Evolutionary conservation across 495 filamentous ascomycete species (phyloP).

Genomic region (Tetracladium marchalianum): DNA sequence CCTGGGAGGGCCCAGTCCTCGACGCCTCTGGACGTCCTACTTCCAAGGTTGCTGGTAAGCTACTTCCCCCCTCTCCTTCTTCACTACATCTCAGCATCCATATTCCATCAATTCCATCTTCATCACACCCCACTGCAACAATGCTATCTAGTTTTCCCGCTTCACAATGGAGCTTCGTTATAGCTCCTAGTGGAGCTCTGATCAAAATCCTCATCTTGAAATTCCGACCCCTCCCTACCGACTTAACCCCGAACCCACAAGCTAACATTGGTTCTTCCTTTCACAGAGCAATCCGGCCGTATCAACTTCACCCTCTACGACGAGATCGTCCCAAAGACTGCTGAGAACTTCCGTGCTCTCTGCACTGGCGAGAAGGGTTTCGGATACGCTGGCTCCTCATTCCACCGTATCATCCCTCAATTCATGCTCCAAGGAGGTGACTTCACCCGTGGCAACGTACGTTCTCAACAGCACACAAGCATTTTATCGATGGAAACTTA

Average conservation of each 20-base stretch:
- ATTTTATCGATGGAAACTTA: conserved; percentile 7
- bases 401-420: conserved; percentile 90
- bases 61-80: conserved; percentile 3
- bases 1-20: conserved; percentile 57
- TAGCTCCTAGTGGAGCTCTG: conserved; percentile 1
- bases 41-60: conserved; percentile 51
- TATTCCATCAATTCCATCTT: conserved; percentile 10
- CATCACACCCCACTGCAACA: conserved; percentile 2
- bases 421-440: conserved; percentile 99
- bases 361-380: conserved; percentile 84
- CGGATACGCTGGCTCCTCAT: conserved; percentile 66
- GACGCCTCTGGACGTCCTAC: conserved; percentile 46
- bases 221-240: conserved; percentile 3
- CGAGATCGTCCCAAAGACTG: conserved; percentile 78
- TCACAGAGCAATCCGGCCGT: conserved; percentile 60
- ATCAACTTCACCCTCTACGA: conserved; percentile 90
- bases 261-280: conserved; percentile 12
- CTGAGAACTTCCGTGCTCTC: conserved; percentile 88
- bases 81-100: conserved; percentile 4
- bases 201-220: background rate
- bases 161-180: background rate
- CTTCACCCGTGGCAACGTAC: conserved; percentile 91
- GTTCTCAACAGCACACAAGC: conserved; percentile 17
- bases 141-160: background rate
- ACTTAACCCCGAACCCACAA: background rate